A percentile compares a stretch with the other conserved stretches of the same genome.
Evolutionary conservation across 2,329 filamentous ascomycete genomes (phyloP).

Genomic region (Paracoccidioides lutzii): DNA sequence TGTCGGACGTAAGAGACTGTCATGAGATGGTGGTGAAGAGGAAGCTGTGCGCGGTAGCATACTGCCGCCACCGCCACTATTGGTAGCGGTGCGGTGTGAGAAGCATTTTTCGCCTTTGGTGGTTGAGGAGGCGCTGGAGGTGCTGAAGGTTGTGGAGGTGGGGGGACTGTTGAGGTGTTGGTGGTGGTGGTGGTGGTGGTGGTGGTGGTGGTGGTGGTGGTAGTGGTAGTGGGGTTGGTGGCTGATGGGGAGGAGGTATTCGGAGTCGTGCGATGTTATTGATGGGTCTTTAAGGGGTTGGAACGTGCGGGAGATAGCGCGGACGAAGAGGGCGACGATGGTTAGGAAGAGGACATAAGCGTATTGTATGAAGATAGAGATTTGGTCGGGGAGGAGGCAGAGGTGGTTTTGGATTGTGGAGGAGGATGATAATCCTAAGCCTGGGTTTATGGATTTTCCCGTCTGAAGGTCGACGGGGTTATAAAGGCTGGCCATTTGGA

Average conservation of each 20-base stretch:
- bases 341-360: constrained; percentile 47
- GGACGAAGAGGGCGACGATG: constrained; percentile 34
- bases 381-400: constrained; percentile 79
- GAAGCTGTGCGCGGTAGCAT: constrained; percentile 5
- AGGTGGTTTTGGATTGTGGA: constrained; percentile 73
- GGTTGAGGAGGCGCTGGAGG: constrained; percentile 3
- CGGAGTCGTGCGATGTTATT: constrained; percentile 6
- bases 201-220: constrained; percentile 16
- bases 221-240: constrained; percentile 18
- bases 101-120: constrained; percentile 5
- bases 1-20: background rate
- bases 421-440: constrained; percentile 10
- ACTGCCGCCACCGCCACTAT: background rate
- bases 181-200: constrained; percentile 17
- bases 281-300: constrained; percentile 10
- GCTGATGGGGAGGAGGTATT: constrained; percentile 20
- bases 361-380: constrained; percentile 74
- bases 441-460: constrained; percentile 19
- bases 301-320: constrained; percentile 27
- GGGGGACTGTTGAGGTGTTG: constrained; percentile 20
- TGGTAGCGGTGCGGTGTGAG: constrained; percentile 5
- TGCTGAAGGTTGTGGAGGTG: constrained; percentile 6
- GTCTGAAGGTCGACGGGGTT: constrained; percentile 61
- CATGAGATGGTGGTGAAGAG: constrained; percentile 4
- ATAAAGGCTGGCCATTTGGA: constrained; percentile 79